Conservation (phyloP, 306 rosid species). For the Herpetospermum pedunculosum region DNA sequence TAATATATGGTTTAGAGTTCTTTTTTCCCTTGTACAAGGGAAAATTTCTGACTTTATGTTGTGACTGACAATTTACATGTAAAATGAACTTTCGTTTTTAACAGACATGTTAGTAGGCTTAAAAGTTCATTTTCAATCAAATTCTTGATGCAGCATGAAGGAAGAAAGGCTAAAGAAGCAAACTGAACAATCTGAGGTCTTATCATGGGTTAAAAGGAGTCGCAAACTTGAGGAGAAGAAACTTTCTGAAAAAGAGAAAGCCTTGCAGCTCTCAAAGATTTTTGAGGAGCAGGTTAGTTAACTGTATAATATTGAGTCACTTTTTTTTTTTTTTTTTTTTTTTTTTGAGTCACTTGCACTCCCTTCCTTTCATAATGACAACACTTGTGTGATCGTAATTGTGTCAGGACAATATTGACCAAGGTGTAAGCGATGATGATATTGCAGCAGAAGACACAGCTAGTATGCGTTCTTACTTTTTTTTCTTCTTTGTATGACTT, state of each 20-base stretch:
- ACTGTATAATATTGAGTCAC: background rate
- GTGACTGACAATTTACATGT: background rate
- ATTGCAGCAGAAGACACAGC: constrained; percentile 26
- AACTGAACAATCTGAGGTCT: constrained; percentile 57
- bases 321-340: too few species aligned
- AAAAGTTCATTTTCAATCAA: background rate
- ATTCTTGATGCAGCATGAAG: constrained; percentile 44
- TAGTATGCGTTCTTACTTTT: constrained; percentile 29
- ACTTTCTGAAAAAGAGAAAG: constrained; percentile 52
- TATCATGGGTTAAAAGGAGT: constrained; percentile 70
- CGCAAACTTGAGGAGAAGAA: constrained; percentile 63
- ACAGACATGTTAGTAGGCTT: background rate
- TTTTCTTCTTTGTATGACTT: background rate
- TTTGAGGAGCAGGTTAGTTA: constrained; percentile 83
- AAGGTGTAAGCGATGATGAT: constrained; percentile 76
- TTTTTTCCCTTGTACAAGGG: background rate
- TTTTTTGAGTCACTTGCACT: background rate
- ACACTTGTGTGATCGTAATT: constrained; percentile 5
- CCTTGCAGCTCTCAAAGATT: constrained; percentile 63
- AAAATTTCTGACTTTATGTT: background rate
- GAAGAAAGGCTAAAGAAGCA: constrained; percentile 68
- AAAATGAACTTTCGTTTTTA: background rate
- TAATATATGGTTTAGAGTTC: background rate
- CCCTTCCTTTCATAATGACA: background rate
- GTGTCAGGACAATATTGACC: constrained; percentile 61